Percentiles rank a stretch among this genome's conserved stretches.
phyloP scores from a whole-genome alignment of 495 filamentous ascomycete genomes.

The Pseudoneurospora amorphoporcata region DNA sequence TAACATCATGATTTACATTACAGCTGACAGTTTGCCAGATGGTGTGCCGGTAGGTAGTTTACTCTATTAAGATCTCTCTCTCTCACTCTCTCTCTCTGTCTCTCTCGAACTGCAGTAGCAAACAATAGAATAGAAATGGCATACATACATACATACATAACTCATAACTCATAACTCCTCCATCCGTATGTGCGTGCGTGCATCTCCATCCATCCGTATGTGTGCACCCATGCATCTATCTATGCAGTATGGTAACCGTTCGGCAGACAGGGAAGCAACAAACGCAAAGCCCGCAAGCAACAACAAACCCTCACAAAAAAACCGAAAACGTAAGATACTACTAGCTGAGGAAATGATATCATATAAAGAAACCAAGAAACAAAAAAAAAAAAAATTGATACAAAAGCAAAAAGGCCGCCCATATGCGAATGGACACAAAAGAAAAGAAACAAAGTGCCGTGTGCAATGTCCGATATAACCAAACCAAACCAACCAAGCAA shows the following conservation, averaged over 20 bases:
- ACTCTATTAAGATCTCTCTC: no score
- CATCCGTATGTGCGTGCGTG: neutral
- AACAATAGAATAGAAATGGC: neutral
- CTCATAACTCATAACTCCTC: neutral
- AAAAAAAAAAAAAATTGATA: neutral
- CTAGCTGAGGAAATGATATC: no score
- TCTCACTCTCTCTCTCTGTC: no score
- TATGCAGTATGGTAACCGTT: neutral
- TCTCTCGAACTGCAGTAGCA: no score
- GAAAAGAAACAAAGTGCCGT: neutral
- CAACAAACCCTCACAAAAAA: neutral
- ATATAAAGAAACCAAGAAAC: neutral
- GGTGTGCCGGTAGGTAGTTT: no score
- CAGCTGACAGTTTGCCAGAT: no score
- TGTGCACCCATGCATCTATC: no score
- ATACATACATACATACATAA: neutral
- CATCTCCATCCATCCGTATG: neutral
- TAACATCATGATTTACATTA: no score
- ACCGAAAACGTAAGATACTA: neutral
- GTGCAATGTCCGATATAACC: neutral
- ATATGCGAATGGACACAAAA: neutral
- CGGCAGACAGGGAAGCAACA: no score
- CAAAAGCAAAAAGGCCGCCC: neutral
- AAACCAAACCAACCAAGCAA: neutral
- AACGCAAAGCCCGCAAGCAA: neutral